Evolutionary conservation across 768 basidiomycete species (phyloP), one percentile per base, ranked within the genome.

Genomic region (Cystofilobasidium macerans): DNA sequence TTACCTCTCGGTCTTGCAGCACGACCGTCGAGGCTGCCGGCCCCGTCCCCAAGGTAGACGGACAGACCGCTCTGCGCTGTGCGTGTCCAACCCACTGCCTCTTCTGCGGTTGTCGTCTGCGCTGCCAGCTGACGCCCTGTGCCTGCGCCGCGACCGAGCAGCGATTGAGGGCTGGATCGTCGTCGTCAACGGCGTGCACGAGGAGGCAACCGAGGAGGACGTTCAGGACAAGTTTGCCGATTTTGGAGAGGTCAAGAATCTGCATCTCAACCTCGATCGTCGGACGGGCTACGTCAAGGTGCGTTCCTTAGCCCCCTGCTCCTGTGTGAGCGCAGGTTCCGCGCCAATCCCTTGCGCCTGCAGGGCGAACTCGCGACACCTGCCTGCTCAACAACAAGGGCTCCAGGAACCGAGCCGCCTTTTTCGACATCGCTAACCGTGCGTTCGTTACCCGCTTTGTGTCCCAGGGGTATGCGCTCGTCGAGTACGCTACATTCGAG

Each of bases 141-240:
- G 28, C 18, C 30, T 7, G 2, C 28, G 9, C 6, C 18, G 28
- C 16, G n/a, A n/a, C n/a, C n/a, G n/a, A 6, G 3, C 72, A 99
- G 94, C 94, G 60, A 91, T 99, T 14, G 94, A 99, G 76, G 94
- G 94, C 57, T 99, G 94, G 93, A 97, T 99, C 64, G 89, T 99
- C 53, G 81, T 98, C 62, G 90, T 94, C 59, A 95, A 91, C 40
- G 88, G 88, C 70, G 89, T 99, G 9, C 94, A 99, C 73, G 95
- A 98, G 77, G 95, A 99, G 75, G 88, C 95, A 8, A 93, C 91
- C 0, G 95, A 99, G 74, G 95, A 99, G 74, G 95, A 99, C 71
- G 81, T 99, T 18, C 86, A 84, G 51, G 95, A 99, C 79, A 89
- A 92, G 74, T 99, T 99, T 76, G 86, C 85, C 42, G 95, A 98